A percentile compares a stretch with the other conserved stretches of the same genome.
Evolutionary conservation across 768 basidiomycete species (phyloP).

Genomic region (Pleurotus cornucopiae): DNA sequence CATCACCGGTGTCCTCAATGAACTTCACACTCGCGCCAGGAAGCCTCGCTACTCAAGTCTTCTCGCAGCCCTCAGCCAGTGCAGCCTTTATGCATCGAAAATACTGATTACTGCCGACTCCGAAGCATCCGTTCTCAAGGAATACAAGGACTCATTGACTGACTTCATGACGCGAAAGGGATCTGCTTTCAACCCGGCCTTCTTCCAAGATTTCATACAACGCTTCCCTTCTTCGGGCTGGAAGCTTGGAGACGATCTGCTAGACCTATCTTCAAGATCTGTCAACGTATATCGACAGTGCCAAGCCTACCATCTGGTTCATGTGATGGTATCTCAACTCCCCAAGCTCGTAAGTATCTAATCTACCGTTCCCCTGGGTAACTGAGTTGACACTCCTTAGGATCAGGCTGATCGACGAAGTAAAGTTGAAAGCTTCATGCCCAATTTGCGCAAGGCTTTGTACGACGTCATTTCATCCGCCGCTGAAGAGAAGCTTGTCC

Average conservation of each 20-base stretch:
- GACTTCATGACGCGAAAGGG: constrained; percentile 83
- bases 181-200: constrained; percentile 64
- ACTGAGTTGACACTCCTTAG: not conserved
- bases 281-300: constrained; percentile 75
- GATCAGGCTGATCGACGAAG: constrained; percentile 22
- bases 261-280: constrained; percentile 51
- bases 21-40: constrained; percentile 70
- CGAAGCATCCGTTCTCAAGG: constrained; percentile 40
- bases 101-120: constrained; percentile 37
- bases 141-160: constrained; percentile 61
- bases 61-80: constrained; percentile 60
- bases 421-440: constrained; percentile 49
- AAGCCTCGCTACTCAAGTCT: constrained; percentile 59
- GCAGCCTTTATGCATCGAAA: constrained; percentile 67
- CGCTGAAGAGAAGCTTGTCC: constrained; percentile 37
- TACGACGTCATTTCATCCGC: constrained; percentile 44
- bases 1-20: constrained; percentile 44
- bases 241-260: constrained; percentile 55
- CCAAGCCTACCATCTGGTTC: constrained; percentile 72
- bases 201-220: constrained; percentile 76
- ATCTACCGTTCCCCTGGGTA: constrained; percentile 13
- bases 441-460: constrained; percentile 42
- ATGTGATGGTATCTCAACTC: constrained; percentile 55
- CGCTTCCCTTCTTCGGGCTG: constrained; percentile 65
- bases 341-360: constrained; percentile 39